A percentile compares a stretch with the other conserved stretches of the same genome.
Evolutionary conservation across 139 green algal genomes (phyloP).

Genomic region (Nannochloris sp.): DNA sequence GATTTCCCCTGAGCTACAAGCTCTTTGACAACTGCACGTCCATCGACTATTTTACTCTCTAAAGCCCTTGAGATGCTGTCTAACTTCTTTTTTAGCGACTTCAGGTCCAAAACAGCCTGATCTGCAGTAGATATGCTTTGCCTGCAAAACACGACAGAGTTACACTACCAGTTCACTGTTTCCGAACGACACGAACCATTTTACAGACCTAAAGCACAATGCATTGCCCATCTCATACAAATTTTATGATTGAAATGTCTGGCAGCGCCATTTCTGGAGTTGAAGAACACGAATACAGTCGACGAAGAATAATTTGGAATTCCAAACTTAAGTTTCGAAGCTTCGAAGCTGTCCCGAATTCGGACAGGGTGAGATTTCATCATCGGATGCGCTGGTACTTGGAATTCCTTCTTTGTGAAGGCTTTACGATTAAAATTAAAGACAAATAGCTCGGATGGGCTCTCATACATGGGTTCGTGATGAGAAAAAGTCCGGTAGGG

Average conservation of each 20-base stretch:
- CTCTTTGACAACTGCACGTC: slow-evolving; percentile 28
- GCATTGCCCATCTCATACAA: background rate
- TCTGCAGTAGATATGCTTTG: slow-evolving; percentile 59
- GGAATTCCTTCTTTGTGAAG: too few relatives aligned
- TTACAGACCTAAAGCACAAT: background rate
- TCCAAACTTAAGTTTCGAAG: too few relatives aligned
- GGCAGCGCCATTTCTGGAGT: too few relatives aligned
- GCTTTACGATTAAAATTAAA: too few relatives aligned
- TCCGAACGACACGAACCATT: background rate
- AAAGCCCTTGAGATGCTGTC: slow-evolving; percentile 26
- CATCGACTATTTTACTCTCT: slow-evolving; percentile 31
- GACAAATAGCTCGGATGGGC: background rate
- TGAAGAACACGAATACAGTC: too few relatives aligned
- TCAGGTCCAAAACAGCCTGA: slow-evolving; percentile 58
- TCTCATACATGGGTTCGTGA: slow-evolving; percentile 16
- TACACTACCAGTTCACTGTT: background rate
- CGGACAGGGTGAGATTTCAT: too few relatives aligned
- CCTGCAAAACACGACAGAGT: background rate
- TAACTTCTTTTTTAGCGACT: slow-evolving; percentile 64
- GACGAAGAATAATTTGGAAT: too few relatives aligned
- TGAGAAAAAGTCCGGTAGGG: background rate
- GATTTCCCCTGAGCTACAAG: slow-evolving; percentile 30
- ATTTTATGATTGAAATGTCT: background rate
- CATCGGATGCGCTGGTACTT: too few relatives aligned
- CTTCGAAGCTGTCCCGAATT: too few relatives aligned